phyloP scores from a whole-genome alignment of 345 rosid genomes.

The Syzygium grande region DNA sequence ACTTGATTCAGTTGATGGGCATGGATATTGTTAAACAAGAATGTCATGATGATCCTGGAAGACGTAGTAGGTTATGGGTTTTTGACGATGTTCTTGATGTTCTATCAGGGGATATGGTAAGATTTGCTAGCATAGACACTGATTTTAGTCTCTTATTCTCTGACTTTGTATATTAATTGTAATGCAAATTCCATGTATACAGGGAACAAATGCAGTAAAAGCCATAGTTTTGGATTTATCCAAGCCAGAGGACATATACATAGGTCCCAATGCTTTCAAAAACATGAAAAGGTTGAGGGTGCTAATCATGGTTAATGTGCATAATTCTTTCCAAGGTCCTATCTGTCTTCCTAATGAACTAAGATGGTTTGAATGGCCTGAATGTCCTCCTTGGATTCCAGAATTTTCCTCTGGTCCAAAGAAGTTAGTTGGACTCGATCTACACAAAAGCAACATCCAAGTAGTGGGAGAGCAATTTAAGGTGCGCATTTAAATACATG shows the following conservation, averaged over 20 bases:
- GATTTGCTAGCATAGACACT: not conserved
- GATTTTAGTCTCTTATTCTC: no score
- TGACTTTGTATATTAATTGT: no score
- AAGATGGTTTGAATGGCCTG: not conserved
- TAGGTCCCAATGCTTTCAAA: accelerated
- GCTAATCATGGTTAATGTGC: not conserved
- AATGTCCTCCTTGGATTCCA: not conserved
- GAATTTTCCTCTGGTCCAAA: accelerated
- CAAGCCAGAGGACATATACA: accelerated
- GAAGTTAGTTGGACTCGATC: not conserved
- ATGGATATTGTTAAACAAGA: no score
- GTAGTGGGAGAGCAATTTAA: not conserved
- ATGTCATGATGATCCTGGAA: no score
- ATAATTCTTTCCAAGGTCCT: not conserved
- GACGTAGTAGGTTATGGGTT: not conserved
- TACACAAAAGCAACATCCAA: not conserved
- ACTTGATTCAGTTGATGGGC: no score
- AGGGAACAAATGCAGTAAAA: not conserved
- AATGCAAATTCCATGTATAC: accelerated
- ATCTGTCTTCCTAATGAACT: not conserved
- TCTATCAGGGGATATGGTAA: not conserved
- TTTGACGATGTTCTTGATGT: not conserved
- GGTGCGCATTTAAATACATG: not conserved
- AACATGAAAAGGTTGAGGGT: not conserved
- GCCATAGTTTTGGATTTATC: not conserved